These are phyloP conservation scores for Guillardia theta DNA, from an alignment of 78 protist genomes.

Conservation along the genomic window DNA sequence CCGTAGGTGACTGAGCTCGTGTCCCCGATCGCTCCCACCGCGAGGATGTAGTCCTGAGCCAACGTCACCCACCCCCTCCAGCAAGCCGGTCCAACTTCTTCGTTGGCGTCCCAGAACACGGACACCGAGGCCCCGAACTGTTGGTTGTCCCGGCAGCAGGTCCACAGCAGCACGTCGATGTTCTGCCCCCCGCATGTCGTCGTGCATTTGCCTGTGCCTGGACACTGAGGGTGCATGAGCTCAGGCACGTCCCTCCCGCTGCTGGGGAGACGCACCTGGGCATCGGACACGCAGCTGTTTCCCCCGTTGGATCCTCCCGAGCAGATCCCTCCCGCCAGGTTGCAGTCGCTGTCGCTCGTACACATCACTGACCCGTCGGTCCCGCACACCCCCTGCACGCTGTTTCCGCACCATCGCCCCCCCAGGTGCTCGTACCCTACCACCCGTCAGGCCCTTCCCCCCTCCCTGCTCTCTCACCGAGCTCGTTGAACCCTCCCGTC, in stretches of 20 bases:
- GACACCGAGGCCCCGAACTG: background rate
- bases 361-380: slow-evolving; percentile 16
- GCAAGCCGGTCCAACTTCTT: background rate
- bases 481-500: background rate
- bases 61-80: background rate
- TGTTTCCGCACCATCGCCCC: background rate
- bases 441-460: background rate
- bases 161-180: background rate
- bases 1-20: background rate
- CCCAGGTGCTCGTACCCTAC: background rate
- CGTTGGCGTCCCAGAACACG: background rate
- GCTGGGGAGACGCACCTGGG: background rate
- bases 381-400: background rate
- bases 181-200: slow-evolving; percentile 1
- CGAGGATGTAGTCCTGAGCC: background rate
- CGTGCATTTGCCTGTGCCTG: background rate
- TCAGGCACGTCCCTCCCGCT: background rate
- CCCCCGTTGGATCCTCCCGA: slow-evolving; percentile 15
- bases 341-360: background rate
- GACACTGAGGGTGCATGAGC: no score
- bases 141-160: background rate
- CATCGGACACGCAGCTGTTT: background rate
- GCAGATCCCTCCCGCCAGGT: background rate
- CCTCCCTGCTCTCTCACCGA: background rate
- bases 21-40: background rate